A percentile compares a stretch with the other conserved stretches of the same genome.
Conservation (phyloP, 1,284 basidiomycete genomes). For the Rhodotorula sp. region DNA sequence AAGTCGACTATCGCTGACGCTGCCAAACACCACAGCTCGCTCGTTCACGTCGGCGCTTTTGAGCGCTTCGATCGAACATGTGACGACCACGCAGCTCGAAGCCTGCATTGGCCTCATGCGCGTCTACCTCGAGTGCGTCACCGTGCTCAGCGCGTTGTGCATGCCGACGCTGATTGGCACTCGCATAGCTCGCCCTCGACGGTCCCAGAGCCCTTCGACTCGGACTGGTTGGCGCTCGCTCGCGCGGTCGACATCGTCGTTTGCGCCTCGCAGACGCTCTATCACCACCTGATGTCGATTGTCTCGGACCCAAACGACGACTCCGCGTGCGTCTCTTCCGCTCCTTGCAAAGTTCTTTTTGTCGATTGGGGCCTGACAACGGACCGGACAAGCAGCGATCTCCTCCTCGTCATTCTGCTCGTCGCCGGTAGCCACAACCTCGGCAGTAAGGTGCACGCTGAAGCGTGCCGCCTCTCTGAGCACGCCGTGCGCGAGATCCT, state of each 20-base stretch:
- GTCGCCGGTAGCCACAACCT: background rate
- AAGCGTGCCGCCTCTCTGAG: background rate
- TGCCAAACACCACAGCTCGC: background rate
- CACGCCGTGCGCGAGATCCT: background rate
- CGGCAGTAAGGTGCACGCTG: background rate
- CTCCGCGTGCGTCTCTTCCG: background rate
- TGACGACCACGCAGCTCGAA: background rate
- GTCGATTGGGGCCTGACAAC: background rate
- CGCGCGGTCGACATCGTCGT: background rate
- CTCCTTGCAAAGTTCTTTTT: background rate
- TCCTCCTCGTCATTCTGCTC: constrained; percentile 19
- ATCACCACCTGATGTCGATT: no score
- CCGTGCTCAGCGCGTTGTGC: background rate
- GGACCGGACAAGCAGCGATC: background rate
- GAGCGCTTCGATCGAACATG: no score
- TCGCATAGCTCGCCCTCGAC: no score
- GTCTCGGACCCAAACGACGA: background rate
- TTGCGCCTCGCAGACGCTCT: background rate
- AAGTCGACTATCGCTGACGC: background rate
- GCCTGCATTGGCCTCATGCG: background rate
- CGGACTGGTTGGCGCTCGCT: background rate
- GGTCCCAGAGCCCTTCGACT: no score
- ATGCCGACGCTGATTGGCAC: background rate
- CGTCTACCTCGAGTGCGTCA: background rate
- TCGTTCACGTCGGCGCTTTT: background rate